These are phyloP conservation scores for Pestalotiopsis sp. DNA, from an alignment of 2,329 filamentous ascomycete genomes.

Conservation along the genomic window DNA sequence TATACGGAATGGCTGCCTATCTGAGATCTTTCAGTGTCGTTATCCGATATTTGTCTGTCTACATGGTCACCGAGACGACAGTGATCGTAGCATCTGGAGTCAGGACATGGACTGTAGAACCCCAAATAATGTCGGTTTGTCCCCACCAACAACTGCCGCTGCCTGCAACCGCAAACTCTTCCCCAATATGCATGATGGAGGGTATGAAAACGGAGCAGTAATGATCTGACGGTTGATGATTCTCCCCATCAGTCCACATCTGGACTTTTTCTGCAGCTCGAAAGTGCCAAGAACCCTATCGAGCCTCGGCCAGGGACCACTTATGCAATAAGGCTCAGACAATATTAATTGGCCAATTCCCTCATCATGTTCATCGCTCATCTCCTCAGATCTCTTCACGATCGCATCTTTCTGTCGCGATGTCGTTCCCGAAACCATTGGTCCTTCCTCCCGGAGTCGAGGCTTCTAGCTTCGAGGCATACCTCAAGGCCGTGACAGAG, in stretches of 20 bases:
- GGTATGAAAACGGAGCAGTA: background rate
- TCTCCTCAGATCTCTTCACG: background rate
- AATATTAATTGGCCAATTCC: background rate
- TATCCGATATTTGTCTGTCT: too few relatives aligned
- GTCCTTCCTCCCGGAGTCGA: constrained; percentile 3
- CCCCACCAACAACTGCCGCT: too few relatives aligned
- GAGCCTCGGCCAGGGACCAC: background rate
- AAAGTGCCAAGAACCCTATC: background rate
- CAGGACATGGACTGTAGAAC: too few relatives aligned
- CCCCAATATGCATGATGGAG: background rate
- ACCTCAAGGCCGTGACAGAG: constrained; percentile 5
- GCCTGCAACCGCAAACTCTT: background rate
- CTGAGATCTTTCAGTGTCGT: too few relatives aligned
- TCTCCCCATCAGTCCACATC: background rate
- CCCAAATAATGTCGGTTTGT: too few relatives aligned
- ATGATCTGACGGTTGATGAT: background rate
- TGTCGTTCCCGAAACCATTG: background rate
- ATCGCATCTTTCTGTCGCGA: background rate
- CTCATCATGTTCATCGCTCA: background rate
- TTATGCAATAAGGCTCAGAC: background rate
- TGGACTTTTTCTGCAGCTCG: background rate
- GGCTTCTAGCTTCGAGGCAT: background rate
- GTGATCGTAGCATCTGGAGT: too few relatives aligned
- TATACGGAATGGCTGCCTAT: too few relatives aligned
- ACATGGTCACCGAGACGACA: too few relatives aligned